Evolutionary conservation across 1,284 basidiomycete genomes (phyloP).

Genomic region (Trichosporon ovoides): DNA sequence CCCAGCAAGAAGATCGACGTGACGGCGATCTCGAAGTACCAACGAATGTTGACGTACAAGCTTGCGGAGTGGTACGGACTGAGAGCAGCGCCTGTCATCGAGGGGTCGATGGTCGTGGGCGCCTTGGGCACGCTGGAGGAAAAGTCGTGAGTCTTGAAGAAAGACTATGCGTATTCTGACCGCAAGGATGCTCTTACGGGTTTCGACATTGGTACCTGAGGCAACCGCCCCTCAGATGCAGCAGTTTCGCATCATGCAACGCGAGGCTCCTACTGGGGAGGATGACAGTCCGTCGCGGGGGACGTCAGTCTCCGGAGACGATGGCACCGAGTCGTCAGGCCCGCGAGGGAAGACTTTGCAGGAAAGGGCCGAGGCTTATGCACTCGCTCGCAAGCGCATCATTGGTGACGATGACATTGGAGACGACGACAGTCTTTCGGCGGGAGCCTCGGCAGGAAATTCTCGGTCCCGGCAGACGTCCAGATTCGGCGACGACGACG

Average conservation of each 20-base stretch:
- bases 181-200: slow-evolving; percentile 20
- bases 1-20: slow-evolving; percentile 25
- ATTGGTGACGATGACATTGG: slow-evolving; percentile 26
- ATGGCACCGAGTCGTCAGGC: slow-evolving; percentile 16
- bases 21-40: slow-evolving; percentile 34
- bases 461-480: slow-evolving; percentile 18
- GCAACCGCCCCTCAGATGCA: slow-evolving; percentile 22
- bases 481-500: slow-evolving; percentile 19
- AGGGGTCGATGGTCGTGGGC: slow-evolving; percentile 31
- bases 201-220: slow-evolving; percentile 19
- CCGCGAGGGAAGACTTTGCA: slow-evolving; percentile 35
- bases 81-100: slow-evolving; percentile 26
- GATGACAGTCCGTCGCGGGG: slow-evolving; percentile 17
- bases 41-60: slow-evolving; percentile 46
- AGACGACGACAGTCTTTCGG: slow-evolving; percentile 17
- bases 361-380: slow-evolving; percentile 40
- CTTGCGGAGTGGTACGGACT: slow-evolving; percentile 46
- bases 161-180: slow-evolving; percentile 14
- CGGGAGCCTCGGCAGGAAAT: slow-evolving; percentile 8
- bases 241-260: slow-evolving; percentile 42
- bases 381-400: slow-evolving; percentile 37
- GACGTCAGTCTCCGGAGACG: slow-evolving; percentile 20
- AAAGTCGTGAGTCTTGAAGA: slow-evolving; percentile 24
- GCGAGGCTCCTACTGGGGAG: slow-evolving; percentile 21
- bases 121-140: slow-evolving; percentile 30